These are phyloP conservation scores for Starmerella potacharoeniae DNA, from an alignment of 805 yeast species.

Conservation along the genomic window DNA sequence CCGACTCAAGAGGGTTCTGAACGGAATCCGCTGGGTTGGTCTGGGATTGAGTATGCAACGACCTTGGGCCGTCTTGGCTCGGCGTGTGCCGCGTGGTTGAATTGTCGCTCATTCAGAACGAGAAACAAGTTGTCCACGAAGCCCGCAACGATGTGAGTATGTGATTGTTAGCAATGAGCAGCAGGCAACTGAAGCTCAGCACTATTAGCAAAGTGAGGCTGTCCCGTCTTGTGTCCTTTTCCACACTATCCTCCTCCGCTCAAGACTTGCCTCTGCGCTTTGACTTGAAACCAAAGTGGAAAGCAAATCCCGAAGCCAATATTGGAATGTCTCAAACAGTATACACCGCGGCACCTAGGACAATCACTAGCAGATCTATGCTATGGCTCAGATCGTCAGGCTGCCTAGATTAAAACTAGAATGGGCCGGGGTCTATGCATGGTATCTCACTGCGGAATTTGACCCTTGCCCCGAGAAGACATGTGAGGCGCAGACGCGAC, in stretches of 20 bases:
- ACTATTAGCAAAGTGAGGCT: neutral
- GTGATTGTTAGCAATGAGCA: neutral
- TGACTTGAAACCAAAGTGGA: neutral
- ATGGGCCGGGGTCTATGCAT: neutral
- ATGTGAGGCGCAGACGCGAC: neutral
- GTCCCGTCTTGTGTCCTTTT: neutral
- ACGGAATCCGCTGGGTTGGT: neutral
- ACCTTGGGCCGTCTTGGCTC: neutral
- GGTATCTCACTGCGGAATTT: neutral
- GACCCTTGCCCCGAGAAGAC: neutral
- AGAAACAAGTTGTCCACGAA: neutral
- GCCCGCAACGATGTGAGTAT: neutral
- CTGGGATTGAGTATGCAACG: neutral
- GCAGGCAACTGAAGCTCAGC: neutral
- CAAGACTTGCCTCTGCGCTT: neutral
- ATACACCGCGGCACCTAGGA: neutral
- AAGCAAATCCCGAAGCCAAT: neutral
- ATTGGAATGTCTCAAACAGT: neutral
- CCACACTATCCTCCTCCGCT: neutral
- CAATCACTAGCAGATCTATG: neutral
- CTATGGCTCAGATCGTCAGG: neutral
- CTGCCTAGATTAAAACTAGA: slow-evolving; percentile 1
- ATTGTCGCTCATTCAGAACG: neutral
- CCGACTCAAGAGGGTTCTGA: slow-evolving; percentile 6
- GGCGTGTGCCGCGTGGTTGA: neutral